Evolutionary conservation across 2,329 filamentous ascomycete genomes (phyloP), one percentile per base, ranked within the genome.

Genomic region (Pestalotiopsis sp.): DNA sequence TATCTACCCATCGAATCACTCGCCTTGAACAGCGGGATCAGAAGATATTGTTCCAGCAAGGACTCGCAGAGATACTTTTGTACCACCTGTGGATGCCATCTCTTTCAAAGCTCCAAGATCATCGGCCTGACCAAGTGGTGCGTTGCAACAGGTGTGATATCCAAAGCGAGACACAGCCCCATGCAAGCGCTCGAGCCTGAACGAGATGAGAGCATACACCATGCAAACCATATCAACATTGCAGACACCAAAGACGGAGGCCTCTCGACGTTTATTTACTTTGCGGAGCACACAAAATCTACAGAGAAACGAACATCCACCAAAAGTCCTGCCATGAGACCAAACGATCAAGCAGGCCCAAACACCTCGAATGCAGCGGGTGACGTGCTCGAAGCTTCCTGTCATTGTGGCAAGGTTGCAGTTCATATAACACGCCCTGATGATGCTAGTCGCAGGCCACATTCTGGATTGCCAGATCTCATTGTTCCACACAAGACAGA

Each of bases 351-450:
- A 14, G 57, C 17, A 38, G 14, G 2, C 17, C 30, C 57, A 60
- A 22, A 35, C 6, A 7, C 30, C 30, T 9, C 56, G 6, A 14
- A 22, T 26, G 56, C 17, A 13, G 13, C n/a, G 22, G 24, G n/a
- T 20, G 58, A 17, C n/a, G 58, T 70, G 7, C 71, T 88, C 10
- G 77, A 79, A 60, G 85, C 81, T 4, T 76, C 78, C 70, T 89
- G 87, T 71, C 83, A 85, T 71, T 92, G 89, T 75, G 79, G 81
- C 4, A 83, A 81, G 2, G 81, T 92, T 13, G 75, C 81, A 13
- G 87, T 92, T 74, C 81, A 79, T 72, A 83, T 92, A 72, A 85
- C 84, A 4, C 84, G 83, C 2, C 90, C 90, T 0, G 80, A 85
- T 67, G 75, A 73, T 1, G 75, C 75, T 6, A 88, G 86, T 62